Conservation (phyloP, 2,329 filamentous ascomycete genomes). For the Colletotrichum lindemuthianum region DNA sequence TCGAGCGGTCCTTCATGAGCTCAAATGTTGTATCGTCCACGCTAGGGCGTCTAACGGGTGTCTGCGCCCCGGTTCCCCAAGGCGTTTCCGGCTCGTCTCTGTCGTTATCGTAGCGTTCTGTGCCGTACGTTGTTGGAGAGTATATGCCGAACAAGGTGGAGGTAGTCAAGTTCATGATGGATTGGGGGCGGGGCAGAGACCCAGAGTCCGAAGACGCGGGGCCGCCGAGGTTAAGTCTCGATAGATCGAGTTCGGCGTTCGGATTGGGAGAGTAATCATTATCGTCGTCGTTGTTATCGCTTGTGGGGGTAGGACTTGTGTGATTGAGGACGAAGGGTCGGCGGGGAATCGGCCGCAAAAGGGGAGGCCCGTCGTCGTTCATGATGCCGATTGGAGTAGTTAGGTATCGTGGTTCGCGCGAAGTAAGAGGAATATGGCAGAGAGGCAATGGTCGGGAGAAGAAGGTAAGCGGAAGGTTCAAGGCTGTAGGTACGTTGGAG, state of each 20-base stretch:
- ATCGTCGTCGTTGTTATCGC: conserved; percentile 40
- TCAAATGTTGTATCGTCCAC: conserved; percentile 57
- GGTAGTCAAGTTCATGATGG: conserved; percentile 85
- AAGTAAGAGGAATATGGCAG: neutral
- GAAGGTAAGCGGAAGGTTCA: neutral
- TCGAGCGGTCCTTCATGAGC: conserved; percentile 54
- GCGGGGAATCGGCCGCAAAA: conserved; percentile 77
- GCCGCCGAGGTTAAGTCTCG: conserved; percentile 37
- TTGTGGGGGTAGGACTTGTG: conserved; percentile 54
- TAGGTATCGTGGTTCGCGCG: neutral
- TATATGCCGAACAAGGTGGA: conserved; percentile 95
- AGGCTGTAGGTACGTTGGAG: conserved; percentile 11
- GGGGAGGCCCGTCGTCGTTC: conserved; percentile 59
- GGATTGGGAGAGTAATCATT: conserved; percentile 49
- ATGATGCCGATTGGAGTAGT: conserved; percentile 40
- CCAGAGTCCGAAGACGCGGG: conserved; percentile 43
- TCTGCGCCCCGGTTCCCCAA: conserved; percentile 82
- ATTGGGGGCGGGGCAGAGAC: conserved; percentile 75
- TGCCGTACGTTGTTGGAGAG: conserved; percentile 69
- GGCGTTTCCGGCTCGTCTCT: conserved; percentile 72
- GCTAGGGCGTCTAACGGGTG: conserved; percentile 62
- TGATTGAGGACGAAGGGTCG: conserved; percentile 74
- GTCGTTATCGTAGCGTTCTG: conserved; percentile 52
- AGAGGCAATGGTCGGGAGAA: neutral
- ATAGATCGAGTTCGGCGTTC: conserved; percentile 55